Percentiles rank a stretch among this genome's conserved stretches.
These are phyloP conservation scores for Stemphylium lycopersici DNA, from an alignment of 2,329 filamentous ascomycete species.

Conservation along the genomic window DNA sequence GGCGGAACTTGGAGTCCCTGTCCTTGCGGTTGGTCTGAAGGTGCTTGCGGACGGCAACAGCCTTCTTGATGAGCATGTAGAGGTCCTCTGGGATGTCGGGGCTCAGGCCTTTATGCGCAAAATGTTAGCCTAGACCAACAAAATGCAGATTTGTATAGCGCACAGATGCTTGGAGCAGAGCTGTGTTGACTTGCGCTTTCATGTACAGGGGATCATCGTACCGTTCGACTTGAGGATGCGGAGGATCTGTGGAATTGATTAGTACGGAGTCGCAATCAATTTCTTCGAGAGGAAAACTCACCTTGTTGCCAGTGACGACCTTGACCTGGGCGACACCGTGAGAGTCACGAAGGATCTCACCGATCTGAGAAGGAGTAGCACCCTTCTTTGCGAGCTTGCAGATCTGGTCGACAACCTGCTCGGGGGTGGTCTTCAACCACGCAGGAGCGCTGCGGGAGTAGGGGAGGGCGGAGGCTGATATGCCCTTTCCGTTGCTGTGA, in stretches of 20 bases:
- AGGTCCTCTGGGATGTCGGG: constrained; percentile 99
- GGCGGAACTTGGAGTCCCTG: constrained; percentile 99
- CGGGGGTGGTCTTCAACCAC: constrained; percentile 98
- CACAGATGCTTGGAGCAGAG: constrained; percentile 57
- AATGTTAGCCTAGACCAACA: constrained; percentile 48
- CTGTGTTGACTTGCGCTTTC: constrained; percentile 50
- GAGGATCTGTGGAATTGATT: constrained; percentile 40
- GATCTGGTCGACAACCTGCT: constrained; percentile 99
- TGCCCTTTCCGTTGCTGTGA: constrained; percentile 99
- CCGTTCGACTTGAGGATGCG: constrained; percentile 44
- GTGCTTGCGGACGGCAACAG: constrained; percentile 91
- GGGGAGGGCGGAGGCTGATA: constrained; percentile 91
- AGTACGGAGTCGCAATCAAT: constrained; percentile 65
- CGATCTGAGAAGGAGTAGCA: constrained; percentile 97
- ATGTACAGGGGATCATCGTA: constrained; percentile 66
- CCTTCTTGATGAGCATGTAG: constrained; percentile 99
- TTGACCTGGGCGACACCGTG: constrained; percentile 99
- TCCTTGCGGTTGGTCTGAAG: constrained; percentile 99
- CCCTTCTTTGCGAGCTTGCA: constrained; percentile 99
- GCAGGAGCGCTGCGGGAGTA: constrained; percentile 92
- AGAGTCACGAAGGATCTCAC: constrained; percentile 96
- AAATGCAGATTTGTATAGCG: constrained; percentile 67
- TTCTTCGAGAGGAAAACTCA: constrained; percentile 44
- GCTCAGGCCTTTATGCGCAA: constrained; percentile 76
- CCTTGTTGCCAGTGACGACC: constrained; percentile 86